Base-by-base conservation (phyloP, 352 stramenopile species). In the Globisporangium cylindrosporum region DNA sequence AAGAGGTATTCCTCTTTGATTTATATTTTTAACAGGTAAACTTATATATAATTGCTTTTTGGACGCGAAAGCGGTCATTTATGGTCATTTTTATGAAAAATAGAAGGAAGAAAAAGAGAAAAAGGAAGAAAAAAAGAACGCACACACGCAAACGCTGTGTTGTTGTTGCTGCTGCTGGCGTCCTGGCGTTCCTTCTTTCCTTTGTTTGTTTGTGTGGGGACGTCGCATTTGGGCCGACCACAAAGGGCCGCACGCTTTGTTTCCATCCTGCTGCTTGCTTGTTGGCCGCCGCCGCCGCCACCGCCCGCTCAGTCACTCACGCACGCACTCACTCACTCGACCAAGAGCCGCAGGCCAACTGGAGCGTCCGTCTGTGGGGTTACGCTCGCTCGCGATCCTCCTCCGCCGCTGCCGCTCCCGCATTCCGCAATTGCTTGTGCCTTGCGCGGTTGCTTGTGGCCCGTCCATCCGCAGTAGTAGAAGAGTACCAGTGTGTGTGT, bases 121-220 rank as follows among this genome's bases (percentile, higher is more conserved):
- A 38, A 51, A 51, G 18, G 43, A 51, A 51, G 43, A 61, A 34
- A 61, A 59, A 61, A 61, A 46, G 55, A 61, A 61, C n/a, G 18
- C 43, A 22, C 41, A 22, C 29, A 55, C 1, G 49, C 49, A 18
- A 29, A 27, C 18, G 43, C 43, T 51, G 38, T 20, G 29, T 38
- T 38, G 8, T 38, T 22, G 18, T 51, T 51, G 41, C n/a, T 51
- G 43, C 8, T 20, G 41, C 7, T 20, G 41, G 7, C 22, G 43
- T 51, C 41, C 41, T n/a, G 41, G 43, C 43, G 12, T 56, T 56
- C n/a, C 49, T 56, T 56, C 49, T 56, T 56, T 56, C 49, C 49
- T 56, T 55, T 54, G 12, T 43, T 43, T 43, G 36, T 55, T 56
- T 56, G 49, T 15, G 49, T 55, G 20, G 48, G 49, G 49, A 20